These are phyloP conservation scores for Heimioporus sp. DNA, from an alignment of 768 basidiomycete genomes.

Conservation along the genomic window DNA sequence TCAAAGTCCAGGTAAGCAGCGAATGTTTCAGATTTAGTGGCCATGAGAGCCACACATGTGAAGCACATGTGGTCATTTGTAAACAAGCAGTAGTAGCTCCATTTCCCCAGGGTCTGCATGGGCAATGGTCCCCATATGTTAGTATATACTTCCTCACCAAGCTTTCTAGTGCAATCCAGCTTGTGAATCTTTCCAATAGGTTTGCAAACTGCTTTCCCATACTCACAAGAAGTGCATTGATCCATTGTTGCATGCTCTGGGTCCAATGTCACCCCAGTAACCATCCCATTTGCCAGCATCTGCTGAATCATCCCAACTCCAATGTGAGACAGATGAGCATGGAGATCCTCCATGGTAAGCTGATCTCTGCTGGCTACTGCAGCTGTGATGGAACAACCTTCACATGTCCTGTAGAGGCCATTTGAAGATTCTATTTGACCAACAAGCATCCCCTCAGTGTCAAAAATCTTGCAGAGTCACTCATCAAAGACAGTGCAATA, in stretches of 20 bases:
- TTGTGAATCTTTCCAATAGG: slow-evolving; percentile 5
- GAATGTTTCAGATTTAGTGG: slow-evolving; percentile 8
- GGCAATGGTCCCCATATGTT: not conserved
- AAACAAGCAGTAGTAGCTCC: slow-evolving; percentile 8
- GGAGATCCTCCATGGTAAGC: not conserved
- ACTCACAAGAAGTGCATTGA: slow-evolving; percentile 10
- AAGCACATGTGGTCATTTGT: slow-evolving; percentile 6
- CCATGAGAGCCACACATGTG: slow-evolving; percentile 1
- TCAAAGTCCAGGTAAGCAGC: too few relatives aligned
- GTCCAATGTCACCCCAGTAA: slow-evolving; percentile 2
- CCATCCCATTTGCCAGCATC: slow-evolving; percentile 5
- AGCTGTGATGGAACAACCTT: too few relatives aligned
- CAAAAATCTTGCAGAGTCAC: slow-evolving; percentile 4
- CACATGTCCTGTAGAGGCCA: slow-evolving; percentile 17
- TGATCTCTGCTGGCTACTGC: not conserved
- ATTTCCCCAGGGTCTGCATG: not conserved
- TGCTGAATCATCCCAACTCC: not conserved
- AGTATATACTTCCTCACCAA: slow-evolving; percentile 15
- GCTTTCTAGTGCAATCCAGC: not conserved
- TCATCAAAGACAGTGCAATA: not conserved
- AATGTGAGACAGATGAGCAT: slow-evolving; percentile 3
- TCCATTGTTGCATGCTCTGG: slow-evolving; percentile 3
- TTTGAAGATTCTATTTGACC: slow-evolving; percentile 9
- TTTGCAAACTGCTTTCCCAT: slow-evolving; percentile 5
- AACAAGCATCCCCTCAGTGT: slow-evolving; percentile 7